phyloP scores from a whole-genome alignment of 176 grass and related monocot species.

The Carex kokanica region DNA sequence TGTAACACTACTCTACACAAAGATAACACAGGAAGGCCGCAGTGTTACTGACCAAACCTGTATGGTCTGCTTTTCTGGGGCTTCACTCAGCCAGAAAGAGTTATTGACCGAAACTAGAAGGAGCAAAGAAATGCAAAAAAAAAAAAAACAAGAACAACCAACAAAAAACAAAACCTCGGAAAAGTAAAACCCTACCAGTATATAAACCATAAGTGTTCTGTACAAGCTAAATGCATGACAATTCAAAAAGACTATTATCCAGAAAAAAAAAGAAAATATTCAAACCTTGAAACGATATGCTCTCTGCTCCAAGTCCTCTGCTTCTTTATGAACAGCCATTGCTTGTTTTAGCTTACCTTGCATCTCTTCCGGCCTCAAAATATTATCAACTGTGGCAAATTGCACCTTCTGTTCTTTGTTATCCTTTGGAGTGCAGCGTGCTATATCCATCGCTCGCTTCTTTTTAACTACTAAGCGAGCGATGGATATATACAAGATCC shows the following conservation, averaged over 20 bases:
- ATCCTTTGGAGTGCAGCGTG: neutral
- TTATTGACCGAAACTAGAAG: neutral
- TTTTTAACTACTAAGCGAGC: too few species aligned
- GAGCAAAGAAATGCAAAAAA: neutral
- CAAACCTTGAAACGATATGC: neutral
- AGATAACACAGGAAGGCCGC: neutral
- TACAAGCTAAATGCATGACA: neutral
- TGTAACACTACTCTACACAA: neutral
- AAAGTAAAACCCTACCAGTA: neutral
- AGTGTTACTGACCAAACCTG: neutral
- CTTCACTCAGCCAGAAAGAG: neutral
- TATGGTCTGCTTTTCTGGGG: neutral
- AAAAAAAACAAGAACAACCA: neutral
- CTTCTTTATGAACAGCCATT: neutral
- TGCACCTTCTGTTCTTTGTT: neutral
- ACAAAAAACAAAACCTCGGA: neutral
- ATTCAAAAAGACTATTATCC: neutral
- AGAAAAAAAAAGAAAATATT: neutral
- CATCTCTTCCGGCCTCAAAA: neutral
- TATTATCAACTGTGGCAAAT: neutral
- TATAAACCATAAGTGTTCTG: neutral
- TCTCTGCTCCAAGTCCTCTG: neutral
- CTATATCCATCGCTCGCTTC: neutral
- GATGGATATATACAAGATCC: too few species aligned
- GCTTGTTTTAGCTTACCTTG: neutral